Percentiles rank a stretch among this genome's conserved stretches.
Conservation (phyloP, 2,329 filamentous ascomycete genomes). For the Fusarium globosum region DNA sequence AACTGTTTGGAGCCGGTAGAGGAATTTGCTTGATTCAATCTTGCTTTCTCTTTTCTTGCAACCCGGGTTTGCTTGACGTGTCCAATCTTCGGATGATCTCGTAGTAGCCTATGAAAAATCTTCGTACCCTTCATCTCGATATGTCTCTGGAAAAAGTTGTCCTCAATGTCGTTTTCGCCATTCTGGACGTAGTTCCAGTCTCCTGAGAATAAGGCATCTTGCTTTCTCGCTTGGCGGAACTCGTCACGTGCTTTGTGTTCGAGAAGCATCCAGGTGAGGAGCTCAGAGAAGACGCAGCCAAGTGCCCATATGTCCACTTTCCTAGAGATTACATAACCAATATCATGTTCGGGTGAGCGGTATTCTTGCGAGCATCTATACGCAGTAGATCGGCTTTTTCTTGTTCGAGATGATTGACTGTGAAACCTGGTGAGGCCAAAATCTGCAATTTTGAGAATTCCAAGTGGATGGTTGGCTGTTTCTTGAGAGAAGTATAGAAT, state of each 20-base stretch:
- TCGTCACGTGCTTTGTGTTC: fast-evolving
- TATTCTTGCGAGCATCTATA: background rate
- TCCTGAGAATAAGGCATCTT: background rate
- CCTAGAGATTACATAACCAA: fast-evolving
- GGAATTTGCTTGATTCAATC: no score
- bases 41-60: no score
- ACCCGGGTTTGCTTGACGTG: no score
- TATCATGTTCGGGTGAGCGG: background rate
- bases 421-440: slow-evolving; percentile 1
- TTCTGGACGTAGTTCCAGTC: fast-evolving
- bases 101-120: no score
- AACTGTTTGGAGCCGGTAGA: no score
- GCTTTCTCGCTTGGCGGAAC: fast-evolving
- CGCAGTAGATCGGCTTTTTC: fast-evolving
- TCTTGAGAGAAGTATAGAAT: background rate
- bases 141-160: background rate
- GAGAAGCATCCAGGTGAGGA: slow-evolving; percentile 1
- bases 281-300: background rate
- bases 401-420: background rate
- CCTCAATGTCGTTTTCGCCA: background rate
- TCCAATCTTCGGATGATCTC: no score
- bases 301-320: slow-evolving; percentile 5
- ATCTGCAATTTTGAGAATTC: background rate
- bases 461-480: fast-evolving
- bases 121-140: background rate